phyloP scores from a whole-genome alignment of 805 yeast genomes.

The Pichia scutulata region DNA sequence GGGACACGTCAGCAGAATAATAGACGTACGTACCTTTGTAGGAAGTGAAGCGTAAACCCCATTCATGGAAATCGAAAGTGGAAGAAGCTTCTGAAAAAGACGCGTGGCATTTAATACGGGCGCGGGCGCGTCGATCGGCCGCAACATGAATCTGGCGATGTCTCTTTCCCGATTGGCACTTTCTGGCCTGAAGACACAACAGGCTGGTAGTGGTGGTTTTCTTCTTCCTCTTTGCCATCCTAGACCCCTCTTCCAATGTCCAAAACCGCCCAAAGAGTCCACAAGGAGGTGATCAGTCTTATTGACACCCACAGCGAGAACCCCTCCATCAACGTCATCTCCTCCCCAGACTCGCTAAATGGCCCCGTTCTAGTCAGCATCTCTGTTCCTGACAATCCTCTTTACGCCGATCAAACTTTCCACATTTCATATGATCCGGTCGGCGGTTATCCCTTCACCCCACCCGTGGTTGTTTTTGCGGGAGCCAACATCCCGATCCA shows the following conservation, averaged over 20 bases:
- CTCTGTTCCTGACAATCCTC: not conserved
- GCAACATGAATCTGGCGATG: too few relatives aligned
- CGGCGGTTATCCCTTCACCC: slow-evolving; percentile 8
- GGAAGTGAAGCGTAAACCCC: too few relatives aligned
- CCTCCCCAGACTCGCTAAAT: not conserved
- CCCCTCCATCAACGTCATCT: not conserved
- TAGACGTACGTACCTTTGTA: too few relatives aligned
- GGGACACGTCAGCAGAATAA: too few relatives aligned
- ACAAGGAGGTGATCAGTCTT: slow-evolving; percentile 3
- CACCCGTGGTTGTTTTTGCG: slow-evolving; percentile 8
- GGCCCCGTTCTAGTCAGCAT: slow-evolving; percentile 3
- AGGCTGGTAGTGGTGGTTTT: too few relatives aligned
- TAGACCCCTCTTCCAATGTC: too few relatives aligned
- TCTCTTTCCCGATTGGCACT: too few relatives aligned
- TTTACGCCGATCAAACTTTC: slow-evolving; percentile 3
- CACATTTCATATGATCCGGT: slow-evolving; percentile 2
- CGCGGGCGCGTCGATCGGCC: not conserved
- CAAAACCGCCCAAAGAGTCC: not conserved
- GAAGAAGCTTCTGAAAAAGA: not conserved
- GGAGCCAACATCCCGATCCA: slow-evolving; percentile 47
- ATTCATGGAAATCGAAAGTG: too few relatives aligned
- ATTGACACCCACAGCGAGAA: not conserved
- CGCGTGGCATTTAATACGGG: not conserved
- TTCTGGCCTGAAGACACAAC: too few relatives aligned
- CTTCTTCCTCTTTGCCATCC: too few relatives aligned